Evolutionary conservation across 2,329 filamentous ascomycete genomes (phyloP).

Genomic region (Fusarium mexicanum): DNA sequence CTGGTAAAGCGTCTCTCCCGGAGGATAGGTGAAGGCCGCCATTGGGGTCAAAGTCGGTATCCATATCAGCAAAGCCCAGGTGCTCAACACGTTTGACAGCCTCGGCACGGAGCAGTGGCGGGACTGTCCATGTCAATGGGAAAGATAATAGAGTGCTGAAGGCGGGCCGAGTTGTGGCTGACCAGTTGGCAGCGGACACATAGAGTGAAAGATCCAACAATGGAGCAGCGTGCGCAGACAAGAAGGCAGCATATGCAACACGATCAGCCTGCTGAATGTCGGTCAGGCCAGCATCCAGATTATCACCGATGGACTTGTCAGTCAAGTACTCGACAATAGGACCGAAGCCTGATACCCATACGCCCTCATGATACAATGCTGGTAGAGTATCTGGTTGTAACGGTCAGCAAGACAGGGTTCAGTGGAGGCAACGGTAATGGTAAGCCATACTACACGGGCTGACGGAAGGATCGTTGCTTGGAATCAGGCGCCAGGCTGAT

Average conservation of each 20-base stretch:
- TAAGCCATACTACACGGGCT: slow-evolving; percentile 73
- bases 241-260: slow-evolving; percentile 70
- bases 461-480: slow-evolving; percentile 76
- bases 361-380: slow-evolving; percentile 60
- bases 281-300: slow-evolving; percentile 54
- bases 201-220: slow-evolving; percentile 90
- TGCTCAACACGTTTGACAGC: slow-evolving; percentile 77
- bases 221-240: slow-evolving; percentile 77
- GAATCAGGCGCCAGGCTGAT: slow-evolving; percentile 73
- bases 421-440: slow-evolving; percentile 1
- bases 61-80: slow-evolving; percentile 74
- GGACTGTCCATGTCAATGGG: slow-evolving; percentile 88
- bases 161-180: slow-evolving; percentile 77
- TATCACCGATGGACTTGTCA: slow-evolving; percentile 46
- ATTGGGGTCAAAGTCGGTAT: slow-evolving; percentile 63
- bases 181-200: slow-evolving; percentile 89
- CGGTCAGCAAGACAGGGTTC: slow-evolving; percentile 38
- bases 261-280: slow-evolving; percentile 56
- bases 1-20: slow-evolving; percentile 51
- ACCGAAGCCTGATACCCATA: slow-evolving; percentile 69
- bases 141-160: slow-evolving; percentile 84
- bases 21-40: slow-evolving; percentile 49
- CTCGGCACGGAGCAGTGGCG: slow-evolving; percentile 74
- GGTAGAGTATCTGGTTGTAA: slow-evolving; percentile 61
- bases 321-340: slow-evolving; percentile 68